These are phyloP conservation scores for Pseudozyma hubeiensis DNA, from an alignment of 1,284 basidiomycete genomes.

Conservation along the genomic window DNA sequence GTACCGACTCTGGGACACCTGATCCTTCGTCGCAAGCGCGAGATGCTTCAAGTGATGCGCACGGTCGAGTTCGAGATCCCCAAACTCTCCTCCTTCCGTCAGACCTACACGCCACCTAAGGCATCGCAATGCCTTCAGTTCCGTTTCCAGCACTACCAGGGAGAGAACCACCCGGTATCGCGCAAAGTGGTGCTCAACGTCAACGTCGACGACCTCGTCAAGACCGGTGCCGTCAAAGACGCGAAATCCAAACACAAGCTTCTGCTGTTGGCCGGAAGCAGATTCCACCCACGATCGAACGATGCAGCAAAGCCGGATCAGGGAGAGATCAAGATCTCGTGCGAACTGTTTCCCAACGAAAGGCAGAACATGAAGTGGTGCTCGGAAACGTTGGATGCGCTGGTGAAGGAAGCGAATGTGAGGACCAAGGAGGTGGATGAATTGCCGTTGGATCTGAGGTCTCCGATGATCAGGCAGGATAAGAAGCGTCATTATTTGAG, in stretches of 20 bases:
- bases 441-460: slow-evolving; percentile 67
- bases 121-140: slow-evolving; percentile 49
- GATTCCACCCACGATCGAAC: slow-evolving; percentile 40
- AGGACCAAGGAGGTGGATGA: slow-evolving; percentile 57
- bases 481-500: slow-evolving; percentile 54
- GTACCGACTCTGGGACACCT: slow-evolving; percentile 64
- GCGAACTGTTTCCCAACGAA: slow-evolving; percentile 67
- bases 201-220: slow-evolving; percentile 55
- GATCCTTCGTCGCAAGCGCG: slow-evolving; percentile 55
- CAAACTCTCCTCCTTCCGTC: slow-evolving; percentile 63
- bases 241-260: slow-evolving; percentile 67
- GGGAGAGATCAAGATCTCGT: slow-evolving; percentile 67
- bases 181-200: slow-evolving; percentile 68
- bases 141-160: slow-evolving; percentile 69
- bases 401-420: slow-evolving; percentile 67
- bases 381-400: slow-evolving; percentile 68
- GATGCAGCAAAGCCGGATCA: slow-evolving; percentile 9
- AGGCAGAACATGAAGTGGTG: slow-evolving; percentile 71
- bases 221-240: slow-evolving; percentile 43
- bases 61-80: slow-evolving; percentile 63
- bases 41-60: slow-evolving; percentile 59
- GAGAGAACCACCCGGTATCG: slow-evolving; percentile 68
- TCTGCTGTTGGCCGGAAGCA: slow-evolving; percentile 68
- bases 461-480: slow-evolving; percentile 44
- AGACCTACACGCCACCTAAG: slow-evolving; percentile 62